phyloP scores from a whole-genome alignment of 495 filamentous ascomycete species.

The Aspergillus incahuasiensis region DNA sequence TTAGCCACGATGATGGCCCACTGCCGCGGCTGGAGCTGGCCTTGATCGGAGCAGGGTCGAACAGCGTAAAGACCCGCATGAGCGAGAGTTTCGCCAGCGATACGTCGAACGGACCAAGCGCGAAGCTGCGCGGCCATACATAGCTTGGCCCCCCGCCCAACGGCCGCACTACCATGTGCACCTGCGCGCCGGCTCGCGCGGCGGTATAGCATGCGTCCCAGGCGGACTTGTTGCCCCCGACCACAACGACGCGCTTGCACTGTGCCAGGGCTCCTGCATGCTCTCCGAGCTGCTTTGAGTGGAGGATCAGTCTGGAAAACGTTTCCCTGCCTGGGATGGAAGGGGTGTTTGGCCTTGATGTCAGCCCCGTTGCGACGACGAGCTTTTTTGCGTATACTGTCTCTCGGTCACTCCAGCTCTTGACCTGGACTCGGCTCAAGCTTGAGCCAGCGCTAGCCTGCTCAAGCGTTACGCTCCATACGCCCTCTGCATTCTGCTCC shows the following conservation, averaged over 20 bases:
- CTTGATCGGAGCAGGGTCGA: conserved; percentile 8
- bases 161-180: conserved; percentile 12
- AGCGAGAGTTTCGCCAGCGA: conserved; percentile 6
- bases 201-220: conserved; percentile 31
- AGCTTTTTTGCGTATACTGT: conserved; percentile 24
- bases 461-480: too few relatives aligned
- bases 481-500: not conserved
- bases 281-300: conserved; percentile 6
- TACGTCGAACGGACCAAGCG: conserved; percentile 2
- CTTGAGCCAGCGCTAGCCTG: too few relatives aligned
- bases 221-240: conserved; percentile 45
- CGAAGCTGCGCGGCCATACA: conserved; percentile 9
- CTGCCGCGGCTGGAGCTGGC: not conserved
- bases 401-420: too few relatives aligned
- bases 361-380: conserved; percentile 42
- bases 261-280: conserved; percentile 12
- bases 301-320: conserved; percentile 1
- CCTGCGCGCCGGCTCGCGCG: not conserved
- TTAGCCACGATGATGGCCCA: conserved; percentile 8
- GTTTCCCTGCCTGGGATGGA: conserved; percentile 24
- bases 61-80: conserved; percentile 6
- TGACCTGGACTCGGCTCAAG: not conserved
- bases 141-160: conserved; percentile 12
- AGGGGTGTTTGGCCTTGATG: conserved; percentile 36
- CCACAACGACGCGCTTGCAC: conserved; percentile 31